Evolutionary conservation across 495 filamentous ascomycete genomes (phyloP), one percentile per base, ranked within the genome.

Genomic region (Penicillium herquei): DNA sequence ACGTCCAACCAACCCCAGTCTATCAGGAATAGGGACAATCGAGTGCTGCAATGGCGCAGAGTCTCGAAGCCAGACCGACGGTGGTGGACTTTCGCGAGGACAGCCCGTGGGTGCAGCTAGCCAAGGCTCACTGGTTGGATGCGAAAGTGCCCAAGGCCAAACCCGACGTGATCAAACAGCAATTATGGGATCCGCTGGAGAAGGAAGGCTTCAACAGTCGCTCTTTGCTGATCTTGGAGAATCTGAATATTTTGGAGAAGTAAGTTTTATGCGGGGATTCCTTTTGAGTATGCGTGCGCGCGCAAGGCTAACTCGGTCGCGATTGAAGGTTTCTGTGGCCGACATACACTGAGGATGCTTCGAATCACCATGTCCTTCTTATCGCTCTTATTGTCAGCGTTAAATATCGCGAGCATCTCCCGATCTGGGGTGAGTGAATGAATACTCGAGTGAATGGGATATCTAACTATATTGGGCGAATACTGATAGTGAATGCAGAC

Each of bases 131-230:
- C 71, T 99, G 94, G 94, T 77, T 93, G 54, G 86, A 85, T 69
- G 70, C 71, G 9, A 88, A 87, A 67, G 73, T 84, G 56, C 72
- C 71, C 56, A 95, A 88, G 76, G 87, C 90, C 64, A 94, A 90
- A 77, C 84, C 86, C 37, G 89, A 95, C 55, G 84, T 92, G 51
- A 76, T 98, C 60, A 94, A 96, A 74, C 81, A 82, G 58, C 89
- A 93, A 59, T 86, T 99, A 40, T 99, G 94, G 90, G 91, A 94
- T 73, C 79, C 84, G 14, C 73, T 99, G 54, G 91, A 98, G 70
- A 83, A 84, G 58, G 86, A 91, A 47, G 77, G 77, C 41, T 97
- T 96, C 65, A 80, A 79, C n/a, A 83, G 83, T 66, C 87, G 82
- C 60, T 86, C 86, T 11, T 81, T 98, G 33, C 78, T 96, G 52